These are phyloP conservation scores for Physaria fendleri DNA, from an alignment of 345 rosid genomes.

Conservation along the genomic window DNA sequence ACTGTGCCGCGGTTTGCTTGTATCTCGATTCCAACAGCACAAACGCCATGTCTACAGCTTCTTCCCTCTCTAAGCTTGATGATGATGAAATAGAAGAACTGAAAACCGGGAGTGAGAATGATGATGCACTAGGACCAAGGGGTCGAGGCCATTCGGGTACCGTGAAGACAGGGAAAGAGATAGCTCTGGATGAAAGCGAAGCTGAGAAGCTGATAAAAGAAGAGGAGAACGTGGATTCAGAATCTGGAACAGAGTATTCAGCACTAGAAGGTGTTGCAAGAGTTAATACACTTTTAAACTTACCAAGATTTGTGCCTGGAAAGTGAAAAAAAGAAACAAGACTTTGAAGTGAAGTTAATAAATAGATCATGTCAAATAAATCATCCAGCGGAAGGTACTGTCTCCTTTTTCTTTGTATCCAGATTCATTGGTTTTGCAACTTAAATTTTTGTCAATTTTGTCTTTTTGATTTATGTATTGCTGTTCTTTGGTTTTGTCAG, in stretches of 20 bases:
- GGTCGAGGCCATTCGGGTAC: slow-evolving; percentile 36
- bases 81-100: slow-evolving; percentile 34
- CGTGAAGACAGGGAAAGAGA: slow-evolving; percentile 35
- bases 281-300: slow-evolving; percentile 65
- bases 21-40: slow-evolving; percentile 47
- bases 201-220: slow-evolving; percentile 32
- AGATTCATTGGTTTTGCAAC: slow-evolving; percentile 27
- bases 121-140: slow-evolving; percentile 22
- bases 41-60: slow-evolving; percentile 39
- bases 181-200: slow-evolving; percentile 33
- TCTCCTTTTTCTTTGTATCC: slow-evolving; percentile 11
- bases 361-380: slow-evolving; percentile 19
- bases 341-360: slow-evolving; percentile 10
- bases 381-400: slow-evolving; percentile 23
- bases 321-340: slow-evolving; percentile 35
- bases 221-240: slow-evolving; percentile 39
- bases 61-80: slow-evolving; percentile 26
- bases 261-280: slow-evolving; percentile 97
- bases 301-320: slow-evolving; percentile 75
- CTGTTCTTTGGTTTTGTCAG: slow-evolving; percentile 21
- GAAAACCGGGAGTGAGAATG: slow-evolving; percentile 28
- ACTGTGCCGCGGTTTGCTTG: no score
- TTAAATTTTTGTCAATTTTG: slow-evolving; percentile 23
- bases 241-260: slow-evolving; percentile 60
- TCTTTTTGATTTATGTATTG: neutral